Base-by-base conservation (phyloP, 2,329 filamentous ascomycete species). In the Waltergamsia citrina region DNA sequence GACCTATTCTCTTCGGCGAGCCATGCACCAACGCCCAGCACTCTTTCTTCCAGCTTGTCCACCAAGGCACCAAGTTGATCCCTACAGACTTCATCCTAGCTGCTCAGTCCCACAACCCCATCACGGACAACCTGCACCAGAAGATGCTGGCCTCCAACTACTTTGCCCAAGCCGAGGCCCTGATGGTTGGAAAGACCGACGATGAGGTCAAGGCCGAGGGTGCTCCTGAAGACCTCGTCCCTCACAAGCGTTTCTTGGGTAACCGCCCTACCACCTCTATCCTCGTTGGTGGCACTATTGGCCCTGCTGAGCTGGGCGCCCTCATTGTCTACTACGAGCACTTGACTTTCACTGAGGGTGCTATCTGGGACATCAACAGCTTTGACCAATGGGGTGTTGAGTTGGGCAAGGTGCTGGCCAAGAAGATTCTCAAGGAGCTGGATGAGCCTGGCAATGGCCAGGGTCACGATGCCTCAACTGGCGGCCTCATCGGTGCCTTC, bases 361-460 rank as follows among this genome's bases (percentile, higher is more conserved):
- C 88, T 34, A 72, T 98, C 57, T 98, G 92, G 92, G 94, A 96
- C 67, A 94, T 98, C 71, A 98, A 98, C 77, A 87, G 81, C 53
- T 98, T 96, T 56, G 92, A 98, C 67, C 92, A 98, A 71, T 98
- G 92, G 92, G 92, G 92, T 65, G 92, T 98, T 29, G 92, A 98
- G 72, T 70, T 98, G 41, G 92, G 92, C 60, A 98, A 98, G 81
- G 79, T 82, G 26, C 69, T 98, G 45, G 92, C 92, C 41, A 96
- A 90, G 79, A 88, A 86, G 67, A 87, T 88, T 43, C 80, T 85
- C 49, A 61, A 63, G 52, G 92, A 98, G 71, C 73, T 98, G 38
- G 87, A 95, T 45, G 72, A 81, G 54, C 60, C 72, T n/a, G 84
- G 76, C 40, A 77, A 74, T 48, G 78, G 78, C 35, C 66, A 67